These are phyloP conservation scores for Monosporascus sp. DNA, from an alignment of 2,329 filamentous ascomycete genomes.

Conservation along the genomic window DNA sequence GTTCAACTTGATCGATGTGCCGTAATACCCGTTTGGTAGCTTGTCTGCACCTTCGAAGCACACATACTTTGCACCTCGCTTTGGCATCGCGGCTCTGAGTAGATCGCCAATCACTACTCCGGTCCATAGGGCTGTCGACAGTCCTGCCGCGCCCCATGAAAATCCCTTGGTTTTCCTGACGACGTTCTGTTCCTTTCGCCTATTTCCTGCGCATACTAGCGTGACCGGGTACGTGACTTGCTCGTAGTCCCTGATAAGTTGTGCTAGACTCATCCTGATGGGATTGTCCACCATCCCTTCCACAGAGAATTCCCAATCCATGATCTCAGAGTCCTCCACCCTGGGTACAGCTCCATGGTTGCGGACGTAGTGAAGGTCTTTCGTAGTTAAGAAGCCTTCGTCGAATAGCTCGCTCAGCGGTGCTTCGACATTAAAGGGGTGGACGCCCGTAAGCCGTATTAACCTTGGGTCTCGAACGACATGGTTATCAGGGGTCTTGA, in stretches of 20 bases:
- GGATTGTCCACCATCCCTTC: slow-evolving; percentile 81
- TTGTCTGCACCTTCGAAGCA: slow-evolving; percentile 91
- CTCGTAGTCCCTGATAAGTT: slow-evolving; percentile 69
- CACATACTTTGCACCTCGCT: slow-evolving; percentile 69
- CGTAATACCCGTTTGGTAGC: slow-evolving; percentile 83
- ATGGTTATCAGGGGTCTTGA: slow-evolving; percentile 78
- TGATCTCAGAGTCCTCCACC: slow-evolving; percentile 66
- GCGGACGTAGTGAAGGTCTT: slow-evolving; percentile 85
- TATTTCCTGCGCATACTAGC: slow-evolving; percentile 86
- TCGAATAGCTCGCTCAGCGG: slow-evolving; percentile 75
- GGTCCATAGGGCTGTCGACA: slow-evolving; percentile 86
- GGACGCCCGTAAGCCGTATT: slow-evolving; percentile 80
- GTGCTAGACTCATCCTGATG: slow-evolving; percentile 63
- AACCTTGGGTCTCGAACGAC: slow-evolving; percentile 75
- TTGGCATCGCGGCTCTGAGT: slow-evolving; percentile 62
- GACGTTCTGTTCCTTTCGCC: slow-evolving; percentile 87
- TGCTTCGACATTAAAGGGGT: slow-evolving; percentile 88
- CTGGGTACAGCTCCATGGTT: slow-evolving; percentile 83
- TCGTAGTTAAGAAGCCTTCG: slow-evolving; percentile 77
- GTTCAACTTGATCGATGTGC: slow-evolving; percentile 80
- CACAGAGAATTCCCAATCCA: slow-evolving; percentile 76
- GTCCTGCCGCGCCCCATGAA: slow-evolving; percentile 83
- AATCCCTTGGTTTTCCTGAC: slow-evolving; percentile 91
- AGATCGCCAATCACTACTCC: slow-evolving; percentile 73
- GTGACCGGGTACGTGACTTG: slow-evolving; percentile 84